phyloP scores from a whole-genome alignment of 2,329 filamentous ascomycete species.

The Neofusicoccum cordaticola region DNA sequence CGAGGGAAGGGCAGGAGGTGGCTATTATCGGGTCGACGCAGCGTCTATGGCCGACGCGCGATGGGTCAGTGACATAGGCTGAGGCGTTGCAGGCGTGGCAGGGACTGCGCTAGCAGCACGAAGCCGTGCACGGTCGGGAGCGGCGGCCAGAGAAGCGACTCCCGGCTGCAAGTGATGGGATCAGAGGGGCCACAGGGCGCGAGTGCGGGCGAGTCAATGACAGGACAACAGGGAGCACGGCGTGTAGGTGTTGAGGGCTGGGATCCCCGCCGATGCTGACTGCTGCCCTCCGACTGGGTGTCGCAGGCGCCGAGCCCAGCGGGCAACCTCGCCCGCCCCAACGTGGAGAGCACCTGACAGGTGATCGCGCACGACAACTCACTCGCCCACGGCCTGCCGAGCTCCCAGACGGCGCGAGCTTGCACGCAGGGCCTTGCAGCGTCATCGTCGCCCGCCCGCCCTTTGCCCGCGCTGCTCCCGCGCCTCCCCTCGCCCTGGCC shows the following conservation, averaged over 20 bases:
- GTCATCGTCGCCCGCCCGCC: neutral
- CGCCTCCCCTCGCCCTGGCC: neutral
- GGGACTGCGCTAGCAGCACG: constrained; percentile 7
- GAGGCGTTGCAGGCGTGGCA: constrained; percentile 10
- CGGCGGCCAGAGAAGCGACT: neutral
- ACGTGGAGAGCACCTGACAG: neutral
- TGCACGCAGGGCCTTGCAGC: too few relatives aligned
- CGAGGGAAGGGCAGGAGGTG: neutral
- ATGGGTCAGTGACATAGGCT: constrained; percentile 7
- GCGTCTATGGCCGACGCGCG: neutral
- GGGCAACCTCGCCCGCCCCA: neutral
- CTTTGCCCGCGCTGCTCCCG: neutral
- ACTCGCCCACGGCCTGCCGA: neutral
- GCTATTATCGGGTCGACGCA: constrained; percentile 3
- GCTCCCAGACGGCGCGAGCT: too few relatives aligned
- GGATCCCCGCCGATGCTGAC: constrained; percentile 8
- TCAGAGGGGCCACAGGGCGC: neutral
- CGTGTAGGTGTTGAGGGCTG: constrained; percentile 9
- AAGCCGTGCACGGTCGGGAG: constrained; percentile 2
- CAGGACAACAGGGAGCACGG: neutral
- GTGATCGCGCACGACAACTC: constrained; percentile 1
- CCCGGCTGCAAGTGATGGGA: neutral
- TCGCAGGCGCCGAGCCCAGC: neutral
- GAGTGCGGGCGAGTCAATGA: neutral
- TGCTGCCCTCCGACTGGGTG: neutral